Base-by-base conservation (phyloP, 2,329 filamentous ascomycete genomes). In the Phialophora chinensis region DNA sequence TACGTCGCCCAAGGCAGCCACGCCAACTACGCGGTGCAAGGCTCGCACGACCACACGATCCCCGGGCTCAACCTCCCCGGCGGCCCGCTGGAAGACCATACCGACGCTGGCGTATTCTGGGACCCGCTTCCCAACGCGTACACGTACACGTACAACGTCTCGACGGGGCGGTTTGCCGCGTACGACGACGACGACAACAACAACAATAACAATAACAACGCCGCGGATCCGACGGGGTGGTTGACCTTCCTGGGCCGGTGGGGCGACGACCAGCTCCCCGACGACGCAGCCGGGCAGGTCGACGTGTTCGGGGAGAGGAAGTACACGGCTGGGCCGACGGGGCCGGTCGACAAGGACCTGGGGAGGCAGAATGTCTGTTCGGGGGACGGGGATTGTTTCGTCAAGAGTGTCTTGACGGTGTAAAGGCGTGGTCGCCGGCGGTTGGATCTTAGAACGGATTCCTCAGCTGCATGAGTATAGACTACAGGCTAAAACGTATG, bases 1-100 rank as follows among this genome's bases (percentile, higher is more conserved):
- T 90, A 87, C 74, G 84, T 83, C 1, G 83, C 84, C 0, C 85
- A 85, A 57, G 88, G 88, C 8, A 85, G 83, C 0, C 88, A 91
- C 75, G 88, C 88, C 8, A 87, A 86, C 72, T 90, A 90, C 74
- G 86, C 87, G 20, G 85, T 83, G 6, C 58, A 76, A 12, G 88
- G 72, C 1, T 80, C 77, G 1, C 88, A 90, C 72, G 87, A 89
- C 73, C 87, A 90, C 72, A 84, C 84, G 0, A 87, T 90, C 62
- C 87, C 88, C 0, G 82, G 86, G 63, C 63, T 88, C 20, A 86
- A 88, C 65, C 78, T 89, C 7, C 86, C 85, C 0, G 71, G 71
- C 2, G 84, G 82, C 0, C 65, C 65, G 5, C 74, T 88, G 2
- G 79, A 85, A 50, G 83, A 90, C 72, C 81, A 85, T 63, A 84